A percentile compares a stretch with the other conserved stretches of the same genome.
Evolutionary conservation across 2,329 filamentous ascomycete species (phyloP).

Genomic region (Cryoendolithus antarcticus): DNA sequence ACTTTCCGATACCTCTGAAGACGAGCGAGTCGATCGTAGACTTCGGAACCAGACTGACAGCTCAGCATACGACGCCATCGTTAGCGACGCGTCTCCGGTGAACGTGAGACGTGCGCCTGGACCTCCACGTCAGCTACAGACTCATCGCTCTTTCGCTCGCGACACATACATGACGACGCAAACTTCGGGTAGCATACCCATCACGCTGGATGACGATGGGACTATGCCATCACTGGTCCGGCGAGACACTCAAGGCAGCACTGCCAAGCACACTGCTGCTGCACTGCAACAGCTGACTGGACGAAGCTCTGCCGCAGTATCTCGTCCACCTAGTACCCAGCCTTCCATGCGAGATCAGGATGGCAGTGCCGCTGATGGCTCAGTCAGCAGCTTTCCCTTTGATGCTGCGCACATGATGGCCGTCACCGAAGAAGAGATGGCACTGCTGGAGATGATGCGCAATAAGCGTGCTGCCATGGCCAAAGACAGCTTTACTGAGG

Average conservation of each 20-base stretch:
- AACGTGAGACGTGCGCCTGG: slow-evolving; percentile 1
- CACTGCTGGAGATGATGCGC: slow-evolving; percentile 37
- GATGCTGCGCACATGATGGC: slow-evolving; percentile 27
- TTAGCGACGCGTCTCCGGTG: slow-evolving; percentile 3
- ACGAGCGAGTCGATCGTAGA: slow-evolving; percentile 21
- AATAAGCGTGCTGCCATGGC: slow-evolving; percentile 36
- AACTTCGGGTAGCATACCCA: slow-evolving; percentile 18
- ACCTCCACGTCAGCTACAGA: slow-evolving; percentile 8
- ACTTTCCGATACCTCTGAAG: slow-evolving; percentile 18
- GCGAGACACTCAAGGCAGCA: slow-evolving; percentile 1
- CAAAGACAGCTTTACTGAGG: slow-evolving; percentile 27
- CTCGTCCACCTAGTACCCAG: neutral
- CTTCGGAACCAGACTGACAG: slow-evolving; percentile 4
- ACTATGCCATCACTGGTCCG: slow-evolving; percentile 6
- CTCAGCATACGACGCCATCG: slow-evolving; percentile 1
- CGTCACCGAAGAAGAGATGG: slow-evolving; percentile 38
- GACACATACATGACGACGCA: slow-evolving; percentile 10
- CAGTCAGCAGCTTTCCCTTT: slow-evolving; percentile 5
- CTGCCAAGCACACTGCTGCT: slow-evolving; percentile 3
- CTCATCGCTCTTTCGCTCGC: slow-evolving; percentile 4
- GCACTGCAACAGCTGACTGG: slow-evolving; percentile 8
- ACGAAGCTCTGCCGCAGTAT: neutral
- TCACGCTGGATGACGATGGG: slow-evolving; percentile 10
- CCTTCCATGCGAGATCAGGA: slow-evolving; percentile 3
- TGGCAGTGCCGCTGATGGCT: slow-evolving; percentile 5